Evolutionary conservation across 2,329 filamentous ascomycete genomes (phyloP).

Genomic region (Ophiosphaerella narmari): DNA sequence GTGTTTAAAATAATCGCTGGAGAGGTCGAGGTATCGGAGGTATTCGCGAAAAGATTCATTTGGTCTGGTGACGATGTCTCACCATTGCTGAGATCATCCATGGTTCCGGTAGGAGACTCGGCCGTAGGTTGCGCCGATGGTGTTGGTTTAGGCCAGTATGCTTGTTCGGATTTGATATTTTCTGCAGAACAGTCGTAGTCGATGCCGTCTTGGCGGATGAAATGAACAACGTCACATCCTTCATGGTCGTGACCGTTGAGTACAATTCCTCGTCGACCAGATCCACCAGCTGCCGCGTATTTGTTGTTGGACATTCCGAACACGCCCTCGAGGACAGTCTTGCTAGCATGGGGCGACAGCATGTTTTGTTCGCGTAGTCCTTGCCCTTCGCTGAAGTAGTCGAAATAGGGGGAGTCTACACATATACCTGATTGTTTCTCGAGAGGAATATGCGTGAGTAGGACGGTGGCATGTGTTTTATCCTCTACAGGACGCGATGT

Average conservation of each 20-base stretch:
- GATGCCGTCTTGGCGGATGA: conserved; percentile 37
- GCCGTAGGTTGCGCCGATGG: conserved; percentile 2
- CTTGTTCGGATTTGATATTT: conserved; percentile 12
- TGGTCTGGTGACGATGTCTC: conserved; percentile 8
- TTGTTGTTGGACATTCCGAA: conserved; percentile 74
- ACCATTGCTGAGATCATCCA: not conserved
- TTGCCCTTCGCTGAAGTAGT: conserved; percentile 69
- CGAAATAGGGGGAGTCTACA: conserved; percentile 81
- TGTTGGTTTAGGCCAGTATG: conserved; percentile 17
- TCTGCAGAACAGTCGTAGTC: conserved; percentile 12
- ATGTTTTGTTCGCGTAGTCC: conserved; percentile 91
- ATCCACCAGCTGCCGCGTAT: conserved; percentile 63
- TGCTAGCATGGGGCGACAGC: conserved; percentile 71
- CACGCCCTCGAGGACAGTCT: conserved; percentile 77
- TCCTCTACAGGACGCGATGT: conserved; percentile 64
- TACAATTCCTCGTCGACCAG: conserved; percentile 75
- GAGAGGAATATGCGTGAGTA: conserved; percentile 90
- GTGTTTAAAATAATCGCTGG: too few species aligned
- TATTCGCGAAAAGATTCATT: not conserved
- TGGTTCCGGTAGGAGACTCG: not conserved
- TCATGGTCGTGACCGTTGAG: conserved; percentile 95
- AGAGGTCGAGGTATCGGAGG: conserved; percentile 1
- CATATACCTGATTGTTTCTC: conserved; percentile 84
- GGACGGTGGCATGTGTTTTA: conserved; percentile 72
- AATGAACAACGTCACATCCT: conserved; percentile 90